Conservation (phyloP, 192 early-diverging fungal species). For the Coemansia sp. region DNA sequence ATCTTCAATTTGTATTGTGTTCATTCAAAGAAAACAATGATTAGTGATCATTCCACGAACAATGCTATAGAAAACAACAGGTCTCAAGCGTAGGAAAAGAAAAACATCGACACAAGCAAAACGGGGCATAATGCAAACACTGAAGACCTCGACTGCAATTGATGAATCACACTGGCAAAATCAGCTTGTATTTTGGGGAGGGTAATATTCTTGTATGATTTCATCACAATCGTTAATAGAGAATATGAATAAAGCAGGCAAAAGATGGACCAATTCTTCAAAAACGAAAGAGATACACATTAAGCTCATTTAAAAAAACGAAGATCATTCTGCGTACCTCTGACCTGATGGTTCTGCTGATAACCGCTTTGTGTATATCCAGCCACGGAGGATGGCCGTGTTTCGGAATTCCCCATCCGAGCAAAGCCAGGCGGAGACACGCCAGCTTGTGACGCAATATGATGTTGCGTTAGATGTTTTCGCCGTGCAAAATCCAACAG, state of each 20-base stretch:
- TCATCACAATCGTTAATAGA: background rate
- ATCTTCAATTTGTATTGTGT: background rate
- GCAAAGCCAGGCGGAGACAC: background rate
- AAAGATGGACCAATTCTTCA: background rate
- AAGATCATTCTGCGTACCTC: slow-evolving; percentile 14
- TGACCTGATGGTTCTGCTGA: slow-evolving; percentile 4
- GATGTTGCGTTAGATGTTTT: slow-evolving; percentile 34
- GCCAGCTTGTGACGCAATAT: background rate
- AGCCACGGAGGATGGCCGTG: background rate
- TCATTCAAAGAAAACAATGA: background rate
- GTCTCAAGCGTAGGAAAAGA: background rate
- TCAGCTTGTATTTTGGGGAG: background rate
- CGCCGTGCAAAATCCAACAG: slow-evolving; percentile 44
- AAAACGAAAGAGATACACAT: background rate
- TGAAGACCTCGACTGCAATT: background rate
- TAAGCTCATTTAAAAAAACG: slow-evolving; percentile 4
- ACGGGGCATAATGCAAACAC: background rate
- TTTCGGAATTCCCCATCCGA: slow-evolving; percentile 1
- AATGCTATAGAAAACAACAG: background rate
- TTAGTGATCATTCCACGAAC: background rate
- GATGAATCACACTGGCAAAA: background rate
- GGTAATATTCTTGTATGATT: background rate
- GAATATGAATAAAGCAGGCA: background rate
- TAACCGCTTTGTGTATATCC: slow-evolving; percentile 4
- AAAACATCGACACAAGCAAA: background rate